Conservation (phyloP, 2,329 filamentous ascomycete genomes). For the Samsoniella hepiali region DNA sequence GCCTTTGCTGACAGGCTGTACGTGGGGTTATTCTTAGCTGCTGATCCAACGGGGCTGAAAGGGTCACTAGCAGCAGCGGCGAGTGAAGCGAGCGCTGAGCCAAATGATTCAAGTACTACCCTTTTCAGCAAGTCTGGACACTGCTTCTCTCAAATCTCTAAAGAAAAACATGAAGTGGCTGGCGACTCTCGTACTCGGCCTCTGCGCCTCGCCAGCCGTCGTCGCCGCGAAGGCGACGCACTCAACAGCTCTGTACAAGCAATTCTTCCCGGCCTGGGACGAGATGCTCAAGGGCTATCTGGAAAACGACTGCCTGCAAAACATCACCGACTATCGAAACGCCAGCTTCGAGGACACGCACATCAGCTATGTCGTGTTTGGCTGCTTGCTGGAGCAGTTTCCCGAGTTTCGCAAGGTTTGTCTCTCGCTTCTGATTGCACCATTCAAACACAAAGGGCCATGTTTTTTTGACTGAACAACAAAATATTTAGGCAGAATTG, state of each 20-base stretch:
- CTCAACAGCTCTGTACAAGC: slow-evolving; percentile 2
- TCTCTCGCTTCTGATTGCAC: background rate
- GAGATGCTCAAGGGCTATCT: slow-evolving; percentile 1
- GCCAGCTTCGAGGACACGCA: slow-evolving; percentile 1
- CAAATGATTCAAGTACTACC: background rate
- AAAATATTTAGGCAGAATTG: background rate
- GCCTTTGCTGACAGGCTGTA: background rate
- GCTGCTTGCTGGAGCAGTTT: slow-evolving; percentile 11
- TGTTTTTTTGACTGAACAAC: background rate
- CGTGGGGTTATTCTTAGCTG: background rate
- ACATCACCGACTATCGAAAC: slow-evolving; percentile 8
- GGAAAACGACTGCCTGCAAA: background rate
- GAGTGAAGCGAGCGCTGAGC: background rate
- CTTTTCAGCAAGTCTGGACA: background rate
- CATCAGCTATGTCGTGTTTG: background rate
- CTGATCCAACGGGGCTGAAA: background rate
- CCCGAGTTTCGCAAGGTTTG: slow-evolving; percentile 10
- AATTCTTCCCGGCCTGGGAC: slow-evolving; percentile 7
- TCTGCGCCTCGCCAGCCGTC: background rate
- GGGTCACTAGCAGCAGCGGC: background rate
- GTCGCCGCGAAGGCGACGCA: background rate
- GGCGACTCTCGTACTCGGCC: background rate
- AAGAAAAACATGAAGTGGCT: background rate
- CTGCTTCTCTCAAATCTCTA: background rate
- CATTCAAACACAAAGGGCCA: background rate